Evolutionary conservation across 495 filamentous ascomycete species (phyloP).

Genomic region (Opeltia flavorubescens): DNA sequence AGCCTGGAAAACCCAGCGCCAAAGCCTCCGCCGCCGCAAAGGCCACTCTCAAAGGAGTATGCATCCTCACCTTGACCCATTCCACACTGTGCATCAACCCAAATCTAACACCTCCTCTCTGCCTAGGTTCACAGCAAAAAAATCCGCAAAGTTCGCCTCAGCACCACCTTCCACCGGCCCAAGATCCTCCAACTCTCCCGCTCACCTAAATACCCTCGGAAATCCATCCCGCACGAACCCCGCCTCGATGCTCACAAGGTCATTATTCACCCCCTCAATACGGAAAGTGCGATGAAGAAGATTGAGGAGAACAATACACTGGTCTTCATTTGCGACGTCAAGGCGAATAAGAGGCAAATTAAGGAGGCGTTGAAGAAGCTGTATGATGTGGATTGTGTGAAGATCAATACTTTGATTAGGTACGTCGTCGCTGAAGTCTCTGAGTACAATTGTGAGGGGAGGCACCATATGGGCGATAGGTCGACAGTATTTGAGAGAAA

Average conservation of each 20-base stretch:
- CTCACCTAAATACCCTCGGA: constrained; percentile 90
- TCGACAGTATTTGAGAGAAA: neutral
- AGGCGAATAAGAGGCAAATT: constrained; percentile 99
- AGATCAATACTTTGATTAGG: constrained; percentile 99
- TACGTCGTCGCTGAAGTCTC: constrained; percentile 36
- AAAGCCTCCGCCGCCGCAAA: constrained; percentile 88
- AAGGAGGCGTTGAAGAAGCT: constrained; percentile 97
- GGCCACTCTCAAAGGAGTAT: constrained; percentile 80
- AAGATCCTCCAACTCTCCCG: constrained; percentile 88
- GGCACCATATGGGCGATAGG: neutral
- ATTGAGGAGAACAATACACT: constrained; percentile 99
- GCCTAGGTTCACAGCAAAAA: constrained; percentile 63
- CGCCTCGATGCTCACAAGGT: constrained; percentile 89
- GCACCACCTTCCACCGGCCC: constrained; percentile 92
- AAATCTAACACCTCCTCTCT: constrained; percentile 17
- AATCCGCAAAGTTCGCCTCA: constrained; percentile 77
- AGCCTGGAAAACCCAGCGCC: constrained; percentile 48
- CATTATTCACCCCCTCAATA: constrained; percentile 80
- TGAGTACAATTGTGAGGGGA: neutral
- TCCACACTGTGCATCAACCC: constrained; percentile 8
- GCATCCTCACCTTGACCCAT: constrained; percentile 24
- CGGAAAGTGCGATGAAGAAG: constrained; percentile 99
- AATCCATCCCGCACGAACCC: constrained; percentile 77
- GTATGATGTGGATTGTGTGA: constrained; percentile 94
- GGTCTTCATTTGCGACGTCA: constrained; percentile 95